Evolutionary conservation across 306 rosid genomes (phyloP), one percentile per base, ranked within the genome.

Genomic region (Trifolium repens): DNA sequence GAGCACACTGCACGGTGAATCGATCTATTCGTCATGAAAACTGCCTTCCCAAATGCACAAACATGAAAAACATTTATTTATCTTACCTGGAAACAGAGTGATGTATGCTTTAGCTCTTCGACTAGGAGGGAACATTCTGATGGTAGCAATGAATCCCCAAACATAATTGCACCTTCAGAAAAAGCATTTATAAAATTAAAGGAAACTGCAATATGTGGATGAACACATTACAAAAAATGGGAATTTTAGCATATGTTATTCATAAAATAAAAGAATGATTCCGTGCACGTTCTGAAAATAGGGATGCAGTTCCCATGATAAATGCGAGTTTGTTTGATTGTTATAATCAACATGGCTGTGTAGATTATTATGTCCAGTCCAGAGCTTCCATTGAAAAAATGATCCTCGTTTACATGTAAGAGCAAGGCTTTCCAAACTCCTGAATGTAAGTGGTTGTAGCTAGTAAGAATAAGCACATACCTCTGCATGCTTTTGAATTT

Each of bases 101-200:
- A 81, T 34, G 98, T 92, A 35, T 87, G 88, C 77, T 86, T 94
- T 58, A 94, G 90, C 87, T 92, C 99, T 67, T 90, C 91, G 78
- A 92, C 91, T 39, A 94, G 73, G 77, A 94, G 97, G 83, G 93
- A 87, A 79, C 99, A 94, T 82, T 94, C 99, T 7, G 98, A 89
- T 62, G 86, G 96, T 75, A 94, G 89, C 92, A 94, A 87, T 2
- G 96, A 87, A 80, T 94, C 99, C 58, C 99, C 96, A 80, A 92
- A 94, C 99, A 94, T 92, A 61, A 94, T 92, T 75, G 99, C 99
- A 88, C 97, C 99, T 91, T 78, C 80, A 71, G 39, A 78, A 65
- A 4, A 75, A 76, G 17, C 59, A 60, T 46, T 50, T 6, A 80
- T 34, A 46, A 27, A 76, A 80, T 61, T 71, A 55, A 37, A 42